Conservation (phyloP, 768 basidiomycete genomes). For the Boletellus ananas region DNA sequence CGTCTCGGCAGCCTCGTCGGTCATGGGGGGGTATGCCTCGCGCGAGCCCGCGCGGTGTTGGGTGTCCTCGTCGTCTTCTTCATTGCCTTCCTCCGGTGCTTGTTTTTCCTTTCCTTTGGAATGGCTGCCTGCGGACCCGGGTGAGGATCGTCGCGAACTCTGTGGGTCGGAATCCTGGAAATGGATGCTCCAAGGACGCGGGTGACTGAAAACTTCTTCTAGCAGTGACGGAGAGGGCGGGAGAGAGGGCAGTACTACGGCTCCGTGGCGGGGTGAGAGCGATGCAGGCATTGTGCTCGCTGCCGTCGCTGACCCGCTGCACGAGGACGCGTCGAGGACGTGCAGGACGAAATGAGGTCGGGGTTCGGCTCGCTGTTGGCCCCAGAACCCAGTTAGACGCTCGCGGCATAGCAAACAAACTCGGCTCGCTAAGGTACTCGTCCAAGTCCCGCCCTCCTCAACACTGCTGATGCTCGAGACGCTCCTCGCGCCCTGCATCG, state of each 20-base stretch:
- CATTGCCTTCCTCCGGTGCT: slow-evolving; percentile 13
- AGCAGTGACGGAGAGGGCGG: slow-evolving; percentile 36
- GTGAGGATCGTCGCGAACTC: slow-evolving; percentile 17
- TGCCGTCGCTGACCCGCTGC: slow-evolving; percentile 6
- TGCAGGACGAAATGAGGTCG: neutral
- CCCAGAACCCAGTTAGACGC: slow-evolving; percentile 25
- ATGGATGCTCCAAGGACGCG: slow-evolving; percentile 33
- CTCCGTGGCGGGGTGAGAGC: slow-evolving; percentile 9
- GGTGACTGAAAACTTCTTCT: slow-evolving; percentile 45
- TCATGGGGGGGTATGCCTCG: slow-evolving; percentile 59
- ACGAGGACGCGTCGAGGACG: neutral
- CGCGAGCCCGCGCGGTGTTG: slow-evolving; percentile 18
- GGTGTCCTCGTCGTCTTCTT: slow-evolving; percentile 21
- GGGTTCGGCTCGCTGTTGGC: slow-evolving; percentile 11
- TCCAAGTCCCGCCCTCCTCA: too few relatives aligned
- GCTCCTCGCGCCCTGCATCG: too few relatives aligned
- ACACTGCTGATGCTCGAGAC: too few relatives aligned
- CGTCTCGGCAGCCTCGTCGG: slow-evolving; percentile 64
- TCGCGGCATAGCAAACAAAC: slow-evolving; percentile 33
- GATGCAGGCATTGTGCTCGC: slow-evolving; percentile 17
- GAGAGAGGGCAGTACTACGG: slow-evolving; percentile 27
- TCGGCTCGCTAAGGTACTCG: too few relatives aligned
- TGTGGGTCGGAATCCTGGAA: slow-evolving; percentile 18
- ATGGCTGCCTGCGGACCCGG: slow-evolving; percentile 3
- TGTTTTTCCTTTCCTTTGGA: slow-evolving; percentile 34